Evolutionary conservation across 2,329 filamentous ascomycete species (phyloP).

Genomic region (Botrytis squamosa): DNA sequence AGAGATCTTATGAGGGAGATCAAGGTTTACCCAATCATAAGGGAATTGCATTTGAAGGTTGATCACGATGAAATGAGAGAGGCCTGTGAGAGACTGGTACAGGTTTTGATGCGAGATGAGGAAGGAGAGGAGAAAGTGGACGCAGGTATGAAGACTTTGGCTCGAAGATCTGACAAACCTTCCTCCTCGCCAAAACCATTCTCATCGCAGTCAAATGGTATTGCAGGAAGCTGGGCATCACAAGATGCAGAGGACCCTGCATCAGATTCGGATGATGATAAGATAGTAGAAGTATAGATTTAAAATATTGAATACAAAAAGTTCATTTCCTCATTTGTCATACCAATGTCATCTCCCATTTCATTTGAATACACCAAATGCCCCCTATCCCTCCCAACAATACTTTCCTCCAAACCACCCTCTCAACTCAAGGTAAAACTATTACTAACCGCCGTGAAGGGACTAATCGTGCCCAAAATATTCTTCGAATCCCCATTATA

Average conservation of each 20-base stretch:
- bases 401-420: background rate
- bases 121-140: slow-evolving; percentile 37
- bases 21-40: slow-evolving; percentile 84
- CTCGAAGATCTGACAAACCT: slow-evolving; percentile 20
- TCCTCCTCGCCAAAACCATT: slow-evolving; percentile 21
- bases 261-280: slow-evolving; percentile 37
- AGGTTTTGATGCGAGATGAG: slow-evolving; percentile 50
- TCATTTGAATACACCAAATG: background rate
- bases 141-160: slow-evolving; percentile 34
- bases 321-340: background rate
- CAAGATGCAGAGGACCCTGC: slow-evolving; percentile 31
- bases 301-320: slow-evolving; percentile 1
- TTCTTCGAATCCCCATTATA: slow-evolving; percentile 85
- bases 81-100: slow-evolving; percentile 83
- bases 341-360: background rate
- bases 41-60: slow-evolving; percentile 78
- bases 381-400: background rate
- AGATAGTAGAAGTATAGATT: slow-evolving; percentile 39
- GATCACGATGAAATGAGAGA: slow-evolving; percentile 79
- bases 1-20: slow-evolving; percentile 72
- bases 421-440: slow-evolving; percentile 31
- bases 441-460: slow-evolving; percentile 65
- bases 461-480: slow-evolving; percentile 53
- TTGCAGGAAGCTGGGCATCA: slow-evolving; percentile 26
- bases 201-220: slow-evolving; percentile 20